Evolutionary conservation across 1,284 basidiomycete species (phyloP).

Genomic region (Exsudoporus floridanus): DNA sequence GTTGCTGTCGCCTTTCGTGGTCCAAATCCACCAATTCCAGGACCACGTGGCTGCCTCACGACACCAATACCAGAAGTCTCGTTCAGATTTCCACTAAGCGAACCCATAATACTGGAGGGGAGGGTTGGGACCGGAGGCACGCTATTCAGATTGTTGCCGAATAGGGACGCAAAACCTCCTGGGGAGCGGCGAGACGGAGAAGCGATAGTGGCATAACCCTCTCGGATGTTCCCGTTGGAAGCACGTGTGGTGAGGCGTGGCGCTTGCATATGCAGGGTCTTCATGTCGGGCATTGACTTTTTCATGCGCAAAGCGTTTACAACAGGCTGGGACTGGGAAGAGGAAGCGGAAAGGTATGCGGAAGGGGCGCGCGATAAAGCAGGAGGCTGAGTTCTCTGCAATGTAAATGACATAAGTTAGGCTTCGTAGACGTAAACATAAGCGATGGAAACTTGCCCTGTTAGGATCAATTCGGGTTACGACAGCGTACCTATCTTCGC

Average conservation of each 20-base stretch:
- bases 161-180: slow-evolving; percentile 67
- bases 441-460: slow-evolving; percentile 50
- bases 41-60: slow-evolving; percentile 77
- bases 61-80: slow-evolving; percentile 56
- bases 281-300: slow-evolving; percentile 96
- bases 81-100: slow-evolving; percentile 40
- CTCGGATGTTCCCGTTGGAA: slow-evolving; percentile 88
- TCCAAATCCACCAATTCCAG: slow-evolving; percentile 68
- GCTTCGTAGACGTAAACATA: slow-evolving; percentile 15
- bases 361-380: slow-evolving; percentile 76
- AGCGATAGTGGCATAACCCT: slow-evolving; percentile 86
- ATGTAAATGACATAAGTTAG: slow-evolving; percentile 18
- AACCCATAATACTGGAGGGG: slow-evolving; percentile 53
- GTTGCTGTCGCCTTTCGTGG: slow-evolving; percentile 54
- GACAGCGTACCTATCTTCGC: slow-evolving; percentile 90
- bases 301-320: slow-evolving; percentile 75
- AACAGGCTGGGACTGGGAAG: slow-evolving; percentile 46
- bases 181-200: slow-evolving; percentile 74
- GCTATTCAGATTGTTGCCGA: slow-evolving; percentile 46
- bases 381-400: slow-evolving; percentile 45
- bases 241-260: slow-evolving; percentile 80
- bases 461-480: slow-evolving; percentile 84
- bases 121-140: slow-evolving; percentile 74
- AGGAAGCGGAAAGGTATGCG: slow-evolving; percentile 61
- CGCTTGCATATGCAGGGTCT: slow-evolving; percentile 77